Evolutionary conservation across 495 filamentous ascomycete genomes (phyloP).

Genomic region (Cercophora samala): DNA sequence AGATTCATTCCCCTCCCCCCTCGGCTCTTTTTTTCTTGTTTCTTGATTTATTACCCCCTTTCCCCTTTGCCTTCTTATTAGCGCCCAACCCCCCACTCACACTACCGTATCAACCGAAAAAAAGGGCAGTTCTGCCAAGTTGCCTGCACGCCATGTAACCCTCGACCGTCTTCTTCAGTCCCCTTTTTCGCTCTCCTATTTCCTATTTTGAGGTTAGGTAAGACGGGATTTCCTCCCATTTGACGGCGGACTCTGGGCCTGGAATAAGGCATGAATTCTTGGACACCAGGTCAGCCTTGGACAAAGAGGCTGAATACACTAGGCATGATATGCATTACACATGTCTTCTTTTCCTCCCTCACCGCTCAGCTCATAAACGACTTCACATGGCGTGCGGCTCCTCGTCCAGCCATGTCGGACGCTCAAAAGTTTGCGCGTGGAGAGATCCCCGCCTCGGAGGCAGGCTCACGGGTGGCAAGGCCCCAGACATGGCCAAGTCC

Average conservation of each 20-base stretch:
- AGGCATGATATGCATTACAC: neutral
- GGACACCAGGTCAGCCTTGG: neutral
- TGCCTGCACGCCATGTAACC: neutral
- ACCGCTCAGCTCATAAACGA: neutral
- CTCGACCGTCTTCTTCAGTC: neutral
- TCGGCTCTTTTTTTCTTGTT: neutral
- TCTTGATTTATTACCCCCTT: neutral
- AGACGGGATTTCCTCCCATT: neutral
- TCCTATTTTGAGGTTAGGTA: neutral
- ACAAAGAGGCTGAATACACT: neutral
- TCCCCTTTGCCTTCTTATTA: neutral
- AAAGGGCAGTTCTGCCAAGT: neutral
- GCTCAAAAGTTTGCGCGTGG: conserved; percentile 7
- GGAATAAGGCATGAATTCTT: neutral
- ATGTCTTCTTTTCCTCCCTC: conserved; percentile 42
- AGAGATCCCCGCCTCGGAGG: conserved; percentile 14
- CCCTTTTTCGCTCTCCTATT: neutral
- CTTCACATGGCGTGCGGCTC: conserved; percentile 16
- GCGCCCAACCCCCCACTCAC: neutral
- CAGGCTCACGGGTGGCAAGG: neutral
- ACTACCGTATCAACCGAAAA: neutral
- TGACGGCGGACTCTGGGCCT: neutral
- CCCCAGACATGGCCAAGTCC: neutral
- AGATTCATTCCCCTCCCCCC: neutral
- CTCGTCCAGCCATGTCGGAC: conserved; percentile 14